Conservation (phyloP, 257 asterid species). For the Nicotiana otophora region DNA sequence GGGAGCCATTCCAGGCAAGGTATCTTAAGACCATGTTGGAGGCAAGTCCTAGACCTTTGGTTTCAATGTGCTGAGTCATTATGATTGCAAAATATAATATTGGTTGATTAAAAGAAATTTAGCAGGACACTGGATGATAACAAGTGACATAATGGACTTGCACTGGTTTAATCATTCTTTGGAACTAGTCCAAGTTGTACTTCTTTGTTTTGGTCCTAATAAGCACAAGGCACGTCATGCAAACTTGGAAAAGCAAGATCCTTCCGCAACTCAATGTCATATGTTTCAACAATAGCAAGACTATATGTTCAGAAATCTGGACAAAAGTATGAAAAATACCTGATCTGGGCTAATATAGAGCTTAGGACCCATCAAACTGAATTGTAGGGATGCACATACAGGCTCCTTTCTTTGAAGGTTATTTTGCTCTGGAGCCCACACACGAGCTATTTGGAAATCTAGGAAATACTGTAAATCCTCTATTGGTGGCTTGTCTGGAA, state of each 20-base stretch:
- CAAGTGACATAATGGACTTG: neutral
- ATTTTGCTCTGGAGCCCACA: constrained; percentile 98
- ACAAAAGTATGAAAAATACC: constrained; percentile 35
- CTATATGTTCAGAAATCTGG: neutral
- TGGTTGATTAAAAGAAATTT: neutral
- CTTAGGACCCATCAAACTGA: constrained; percentile 99
- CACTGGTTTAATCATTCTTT: neutral
- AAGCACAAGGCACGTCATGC: neutral
- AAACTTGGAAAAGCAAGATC: neutral
- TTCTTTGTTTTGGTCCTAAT: neutral
- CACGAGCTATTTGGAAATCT: constrained; percentile 89
- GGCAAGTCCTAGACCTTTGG: neutral
- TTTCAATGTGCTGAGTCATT: neutral
- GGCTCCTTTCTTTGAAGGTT: constrained; percentile 88
- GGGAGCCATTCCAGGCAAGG: neutral
- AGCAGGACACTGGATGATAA: neutral
- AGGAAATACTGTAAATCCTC: constrained; percentile 97
- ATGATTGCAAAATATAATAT: neutral
- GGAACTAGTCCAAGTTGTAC: neutral
- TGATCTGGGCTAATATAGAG: constrained; percentile 93
- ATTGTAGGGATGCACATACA: constrained; percentile 81
- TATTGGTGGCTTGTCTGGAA: constrained; percentile 94
- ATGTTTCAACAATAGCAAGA: neutral
- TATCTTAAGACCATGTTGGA: neutral
- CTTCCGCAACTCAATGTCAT: neutral